Evolutionary conservation across 768 basidiomycete species (phyloP).

Genomic region (Termitomyces sp.): DNA sequence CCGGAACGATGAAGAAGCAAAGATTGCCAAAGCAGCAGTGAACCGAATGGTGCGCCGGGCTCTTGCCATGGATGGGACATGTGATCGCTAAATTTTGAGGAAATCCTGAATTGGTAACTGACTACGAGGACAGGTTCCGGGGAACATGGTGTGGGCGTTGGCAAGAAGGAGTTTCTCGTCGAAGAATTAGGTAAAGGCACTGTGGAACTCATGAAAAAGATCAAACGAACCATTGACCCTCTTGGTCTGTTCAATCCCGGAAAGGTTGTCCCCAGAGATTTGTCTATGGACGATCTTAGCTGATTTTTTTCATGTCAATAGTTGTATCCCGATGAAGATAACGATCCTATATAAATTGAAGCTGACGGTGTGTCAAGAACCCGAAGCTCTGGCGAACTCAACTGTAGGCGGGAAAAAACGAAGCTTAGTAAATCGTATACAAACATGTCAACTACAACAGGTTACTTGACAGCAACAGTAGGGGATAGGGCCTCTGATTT

Average conservation of each 20-base stretch:
- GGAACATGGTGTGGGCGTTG: conserved; percentile 85
- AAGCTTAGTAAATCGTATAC: conserved; percentile 3
- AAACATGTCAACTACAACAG: conserved; percentile 6
- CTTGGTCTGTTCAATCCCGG: conserved; percentile 78
- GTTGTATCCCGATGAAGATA: conserved; percentile 15
- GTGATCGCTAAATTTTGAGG: conserved; percentile 27
- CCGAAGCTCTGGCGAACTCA: not conserved
- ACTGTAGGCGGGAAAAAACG: not conserved
- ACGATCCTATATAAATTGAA: not conserved
- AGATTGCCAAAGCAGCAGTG: conserved; percentile 37
- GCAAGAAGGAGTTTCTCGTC: conserved; percentile 76
- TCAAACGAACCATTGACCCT: conserved; percentile 75
- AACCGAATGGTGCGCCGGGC: conserved; percentile 63
- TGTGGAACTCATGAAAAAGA: conserved; percentile 75
- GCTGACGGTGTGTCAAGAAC: not conserved
- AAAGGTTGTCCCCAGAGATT: conserved; percentile 40
- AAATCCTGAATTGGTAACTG: not conserved
- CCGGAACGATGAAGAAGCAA: conserved; percentile 46
- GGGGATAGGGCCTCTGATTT: conserved; percentile 15
- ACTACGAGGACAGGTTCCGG: conserved; percentile 47
- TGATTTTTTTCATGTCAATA: conserved; percentile 1
- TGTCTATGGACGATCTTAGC: not conserved
- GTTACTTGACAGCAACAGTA: conserved; percentile 19
- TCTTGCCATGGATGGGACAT: conserved; percentile 68
- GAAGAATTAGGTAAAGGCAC: conserved; percentile 82